These are phyloP conservation scores for Corymbia maculata DNA, from an alignment of 345 rosid species.

Conservation along the genomic window DNA sequence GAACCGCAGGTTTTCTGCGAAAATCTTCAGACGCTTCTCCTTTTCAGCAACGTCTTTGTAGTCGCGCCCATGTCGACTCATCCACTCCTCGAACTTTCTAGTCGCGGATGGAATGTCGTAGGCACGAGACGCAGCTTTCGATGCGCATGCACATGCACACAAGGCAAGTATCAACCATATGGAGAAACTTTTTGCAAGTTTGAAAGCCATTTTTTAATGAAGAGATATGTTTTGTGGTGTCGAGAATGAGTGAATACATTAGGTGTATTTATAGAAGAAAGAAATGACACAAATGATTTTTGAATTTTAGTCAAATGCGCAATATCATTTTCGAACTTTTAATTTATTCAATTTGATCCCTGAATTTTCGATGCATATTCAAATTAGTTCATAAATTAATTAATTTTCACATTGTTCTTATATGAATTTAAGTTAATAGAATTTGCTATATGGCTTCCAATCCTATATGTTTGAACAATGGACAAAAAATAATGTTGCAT, in stretches of 20 bases:
- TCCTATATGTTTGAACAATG: neutral
- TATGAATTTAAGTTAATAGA: neutral
- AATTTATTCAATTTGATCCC: neutral
- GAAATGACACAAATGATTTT: neutral
- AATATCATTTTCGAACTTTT: neutral
- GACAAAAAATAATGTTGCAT: too few species aligned
- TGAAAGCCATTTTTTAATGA: too few species aligned
- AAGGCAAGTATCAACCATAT: too few species aligned
- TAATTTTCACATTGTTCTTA: too few species aligned
- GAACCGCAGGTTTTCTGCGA: neutral
- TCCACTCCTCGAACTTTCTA: too few species aligned
- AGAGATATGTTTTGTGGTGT: neutral
- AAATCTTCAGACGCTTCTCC: neutral
- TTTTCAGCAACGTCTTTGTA: too few species aligned
- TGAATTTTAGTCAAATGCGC: neutral
- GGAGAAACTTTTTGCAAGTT: too few species aligned
- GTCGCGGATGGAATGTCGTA: too few species aligned
- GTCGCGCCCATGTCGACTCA: too few species aligned
- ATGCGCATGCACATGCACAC: too few species aligned
- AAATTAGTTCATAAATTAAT: too few species aligned
- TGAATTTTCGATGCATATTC: neutral
- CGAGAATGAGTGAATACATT: neutral
- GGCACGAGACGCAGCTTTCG: too few species aligned
- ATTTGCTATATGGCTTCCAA: neutral
- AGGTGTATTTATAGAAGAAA: neutral